These are phyloP conservation scores for Claviceps pusilla DNA, from an alignment of 2,329 filamentous ascomycete genomes.

Conservation along the genomic window DNA sequence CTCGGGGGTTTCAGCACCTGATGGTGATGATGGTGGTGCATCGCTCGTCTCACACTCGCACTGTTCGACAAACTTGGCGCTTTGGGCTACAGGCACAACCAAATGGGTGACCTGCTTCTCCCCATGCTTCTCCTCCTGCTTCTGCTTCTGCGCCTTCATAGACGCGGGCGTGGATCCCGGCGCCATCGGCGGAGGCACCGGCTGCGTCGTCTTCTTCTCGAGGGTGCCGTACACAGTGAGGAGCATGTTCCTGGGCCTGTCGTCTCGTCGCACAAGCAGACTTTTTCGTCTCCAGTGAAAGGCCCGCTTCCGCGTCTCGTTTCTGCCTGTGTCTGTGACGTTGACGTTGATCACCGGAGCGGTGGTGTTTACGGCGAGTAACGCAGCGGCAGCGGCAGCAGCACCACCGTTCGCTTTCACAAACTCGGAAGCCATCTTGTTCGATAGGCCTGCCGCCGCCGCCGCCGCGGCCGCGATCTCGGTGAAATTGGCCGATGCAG, in stretches of 20 bases:
- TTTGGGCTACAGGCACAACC: no score
- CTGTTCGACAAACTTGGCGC: conserved; percentile 5
- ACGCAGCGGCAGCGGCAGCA: no score
- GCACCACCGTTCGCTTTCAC: background rate
- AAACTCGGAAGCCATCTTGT: background rate
- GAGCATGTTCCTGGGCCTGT: conserved; percentile 16
- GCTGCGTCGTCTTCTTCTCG: conserved; percentile 13
- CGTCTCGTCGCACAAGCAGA: conserved; percentile 12
- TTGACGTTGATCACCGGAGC: background rate
- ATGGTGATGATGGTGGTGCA: no score
- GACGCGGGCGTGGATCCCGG: background rate
- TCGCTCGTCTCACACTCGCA: conserved; percentile 9
- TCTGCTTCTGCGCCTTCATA: no score
- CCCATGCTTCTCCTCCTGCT: no score
- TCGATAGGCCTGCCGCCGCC: no score
- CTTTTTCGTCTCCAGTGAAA: background rate
- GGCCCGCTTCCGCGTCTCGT: background rate
- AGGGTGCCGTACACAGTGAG: conserved; percentile 30
- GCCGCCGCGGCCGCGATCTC: background rate
- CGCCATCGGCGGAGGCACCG: conserved; percentile 21
- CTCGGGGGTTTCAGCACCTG: no score
- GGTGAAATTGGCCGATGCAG: conserved; percentile 2
- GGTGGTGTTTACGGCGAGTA: background rate
- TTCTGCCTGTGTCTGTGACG: background rate
- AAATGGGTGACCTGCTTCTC: no score